A percentile compares a stretch with the other conserved stretches of the same genome.
These are phyloP conservation scores for Daphne laureola DNA, from an alignment of 441 rosid genomes.

Conservation along the genomic window DNA sequence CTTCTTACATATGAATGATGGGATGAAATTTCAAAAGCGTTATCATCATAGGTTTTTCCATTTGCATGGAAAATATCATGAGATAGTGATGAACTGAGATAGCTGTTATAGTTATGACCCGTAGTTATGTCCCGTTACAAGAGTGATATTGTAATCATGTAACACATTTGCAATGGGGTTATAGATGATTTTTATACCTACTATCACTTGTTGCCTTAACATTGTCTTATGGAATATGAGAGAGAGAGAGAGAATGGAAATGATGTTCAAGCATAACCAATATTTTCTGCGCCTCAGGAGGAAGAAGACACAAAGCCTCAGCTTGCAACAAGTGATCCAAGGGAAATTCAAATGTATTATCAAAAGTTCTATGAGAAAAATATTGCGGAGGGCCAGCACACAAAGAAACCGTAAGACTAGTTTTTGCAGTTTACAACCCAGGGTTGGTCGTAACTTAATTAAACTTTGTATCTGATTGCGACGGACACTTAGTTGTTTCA, in stretches of 20 bases:
- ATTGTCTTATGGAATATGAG: not conserved
- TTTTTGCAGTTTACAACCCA: conserved; percentile 8
- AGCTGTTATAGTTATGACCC: too few relatives aligned
- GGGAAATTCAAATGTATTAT: conserved; percentile 68
- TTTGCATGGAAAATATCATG: too few relatives aligned
- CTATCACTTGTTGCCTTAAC: too few relatives aligned
- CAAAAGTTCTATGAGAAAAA: conserved; percentile 50
- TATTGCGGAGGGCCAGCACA: conserved; percentile 48
- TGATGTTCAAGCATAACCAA: not conserved
- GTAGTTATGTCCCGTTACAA: too few relatives aligned
- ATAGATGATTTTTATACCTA: too few relatives aligned
- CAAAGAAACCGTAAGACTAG: conserved; percentile 66
- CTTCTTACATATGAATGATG: too few relatives aligned
- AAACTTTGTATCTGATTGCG: conserved; percentile 13
- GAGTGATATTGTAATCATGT: too few relatives aligned
- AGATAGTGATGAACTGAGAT: too few relatives aligned
- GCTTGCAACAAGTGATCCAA: conserved; percentile 54
- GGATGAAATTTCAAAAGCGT: too few relatives aligned
- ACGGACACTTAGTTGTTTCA: conserved; percentile 16
- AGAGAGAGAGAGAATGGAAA: conserved; percentile 3
- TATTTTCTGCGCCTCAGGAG: conserved; percentile 43
- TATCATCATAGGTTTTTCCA: too few relatives aligned
- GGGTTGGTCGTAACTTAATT: conserved; percentile 5
- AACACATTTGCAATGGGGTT: too few relatives aligned
- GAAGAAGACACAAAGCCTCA: conserved; percentile 35